A percentile compares a stretch with the other conserved stretches of the same genome.
Evolutionary conservation across 441 rosid genomes (phyloP).

Genomic region (Mallotus repandus): DNA sequence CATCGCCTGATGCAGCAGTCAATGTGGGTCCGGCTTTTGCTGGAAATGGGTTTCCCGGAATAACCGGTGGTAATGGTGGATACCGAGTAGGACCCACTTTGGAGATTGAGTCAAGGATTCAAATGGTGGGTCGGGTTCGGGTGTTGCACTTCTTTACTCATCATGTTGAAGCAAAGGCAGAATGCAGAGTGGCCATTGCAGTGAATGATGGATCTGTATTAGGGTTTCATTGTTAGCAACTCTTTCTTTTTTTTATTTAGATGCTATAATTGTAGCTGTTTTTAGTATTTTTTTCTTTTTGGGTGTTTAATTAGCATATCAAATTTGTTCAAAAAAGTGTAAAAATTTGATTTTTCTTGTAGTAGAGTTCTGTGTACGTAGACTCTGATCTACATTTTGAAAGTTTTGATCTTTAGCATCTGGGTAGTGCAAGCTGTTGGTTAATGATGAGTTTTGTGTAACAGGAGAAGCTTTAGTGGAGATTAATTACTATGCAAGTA

Average conservation of each 20-base stretch:
- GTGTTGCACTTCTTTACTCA: constrained; percentile 78
- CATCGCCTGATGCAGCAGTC: constrained; percentile 35
- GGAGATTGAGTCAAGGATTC: constrained; percentile 84
- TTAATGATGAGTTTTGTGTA: neutral
- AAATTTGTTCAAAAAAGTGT: constrained; percentile 32
- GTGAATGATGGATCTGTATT: constrained; percentile 78
- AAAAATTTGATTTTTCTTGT: constrained; percentile 25
- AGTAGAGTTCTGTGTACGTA: constrained; percentile 4
- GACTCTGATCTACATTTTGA: constrained; percentile 4
- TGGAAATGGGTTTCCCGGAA: constrained; percentile 18
- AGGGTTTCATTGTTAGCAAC: constrained; percentile 69
- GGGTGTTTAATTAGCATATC: constrained; percentile 4
- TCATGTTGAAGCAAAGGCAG: constrained; percentile 59
- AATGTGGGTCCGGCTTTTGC: constrained; percentile 28
- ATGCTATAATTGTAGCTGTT: neutral
- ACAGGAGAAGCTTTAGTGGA: constrained; percentile 5
- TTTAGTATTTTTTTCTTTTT: neutral
- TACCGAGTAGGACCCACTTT: constrained; percentile 66
- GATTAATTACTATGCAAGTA: constrained; percentile 30
- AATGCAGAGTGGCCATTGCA: constrained; percentile 64
- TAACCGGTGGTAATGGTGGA: constrained; percentile 35
- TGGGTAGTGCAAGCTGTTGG: neutral
- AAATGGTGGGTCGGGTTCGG: constrained; percentile 82
- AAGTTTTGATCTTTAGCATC: neutral
- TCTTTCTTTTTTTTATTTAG: neutral